Base-by-base conservation (phyloP, 345 rosid genomes). In the Hirschfeldia incana region DNA sequence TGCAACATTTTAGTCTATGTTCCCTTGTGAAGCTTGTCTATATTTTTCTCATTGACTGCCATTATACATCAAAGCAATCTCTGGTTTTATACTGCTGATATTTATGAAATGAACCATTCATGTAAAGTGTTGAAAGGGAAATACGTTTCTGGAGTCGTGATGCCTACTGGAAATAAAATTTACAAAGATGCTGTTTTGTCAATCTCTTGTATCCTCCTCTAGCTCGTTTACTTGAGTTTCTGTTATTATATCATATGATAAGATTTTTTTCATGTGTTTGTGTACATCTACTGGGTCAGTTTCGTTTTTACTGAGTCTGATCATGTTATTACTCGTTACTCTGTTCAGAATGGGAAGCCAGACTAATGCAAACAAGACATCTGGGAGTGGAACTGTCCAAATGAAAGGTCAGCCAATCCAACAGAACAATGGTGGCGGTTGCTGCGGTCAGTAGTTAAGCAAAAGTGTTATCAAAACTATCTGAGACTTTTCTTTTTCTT, bases 371-470 rank as follows among this genome's bases (percentile, higher is more conserved):
- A 84, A 69, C 84, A 90, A 82, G 84, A 69, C 89, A 17, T 28
- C 89, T 0, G 92, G 89, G 37, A 78, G 83, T 46, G 94, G 88
- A 49, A 81, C 83, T 46, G 94, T 92, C 44, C 79, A 90, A 69
- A 88, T 92, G 87, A 92, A 83, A 86, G 97, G 97, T 66, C 92
- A 88, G 81, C 92, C 94, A 34, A 90, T 92, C 69, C 86, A 80
- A 75, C 92, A 88, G 85, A 85, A 86, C 58, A 83, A 64, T 63
- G 79, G 42, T 67, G 89, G 49, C 68, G 89, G 85, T 74, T 92
- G 94, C 76, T 89, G 95, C 75, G 86, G 94, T 80, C 85, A 86
- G 83, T 80, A 77, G 80, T 76, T 44, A 34, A 37, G 49, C n/a
- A 72, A 70, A 15, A 15, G 32, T 30, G 46, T 15, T 6, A 17